Conservation (phyloP, 176 grass and related monocot genomes). For the Avena sativa region DNA sequence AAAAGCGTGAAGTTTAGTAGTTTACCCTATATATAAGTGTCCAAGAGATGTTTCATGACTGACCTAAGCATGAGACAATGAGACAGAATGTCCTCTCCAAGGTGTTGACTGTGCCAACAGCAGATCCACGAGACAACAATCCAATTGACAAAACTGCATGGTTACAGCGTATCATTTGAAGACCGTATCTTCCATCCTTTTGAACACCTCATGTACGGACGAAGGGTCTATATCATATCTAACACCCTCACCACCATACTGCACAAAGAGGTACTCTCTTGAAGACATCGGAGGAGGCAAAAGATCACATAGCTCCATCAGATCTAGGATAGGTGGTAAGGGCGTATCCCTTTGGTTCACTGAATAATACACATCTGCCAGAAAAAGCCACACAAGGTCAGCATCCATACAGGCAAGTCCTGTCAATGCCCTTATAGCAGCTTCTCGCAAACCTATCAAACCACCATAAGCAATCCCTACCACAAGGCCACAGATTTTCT, state of each 20-base stretch:
- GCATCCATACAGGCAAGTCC: conserved; percentile 76
- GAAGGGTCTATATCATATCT: conserved; percentile 70
- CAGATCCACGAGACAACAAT: conserved; percentile 20
- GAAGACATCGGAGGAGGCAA: conserved; percentile 64
- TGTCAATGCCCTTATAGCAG: conserved; percentile 68
- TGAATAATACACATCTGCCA: conserved; percentile 86
- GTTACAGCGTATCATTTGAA: conserved; percentile 37
- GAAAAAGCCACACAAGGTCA: conserved; percentile 92
- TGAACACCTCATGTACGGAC: conserved; percentile 60
- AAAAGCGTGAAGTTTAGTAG: background rate
- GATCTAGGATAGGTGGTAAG: conserved; percentile 45
- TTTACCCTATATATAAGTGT: conserved; percentile 13
- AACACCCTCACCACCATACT: conserved; percentile 73
- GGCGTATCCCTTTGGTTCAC: conserved; percentile 61
- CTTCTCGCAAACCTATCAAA: conserved; percentile 64
- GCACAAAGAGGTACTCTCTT: conserved; percentile 79
- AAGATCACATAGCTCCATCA: conserved; percentile 64
- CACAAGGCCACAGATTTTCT: conserved; percentile 85
- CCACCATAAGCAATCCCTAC: conserved; percentile 86
- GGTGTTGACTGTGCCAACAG: background rate
- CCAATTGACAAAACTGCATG: conserved; percentile 7
- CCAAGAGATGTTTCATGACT: conserved; percentile 10
- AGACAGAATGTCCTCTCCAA: conserved; percentile 6
- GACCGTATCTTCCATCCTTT: conserved; percentile 47
- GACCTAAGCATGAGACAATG: background rate